phyloP scores from a whole-genome alignment of 2,329 filamentous ascomycete species.

The Aureobasidium sp. region DNA sequence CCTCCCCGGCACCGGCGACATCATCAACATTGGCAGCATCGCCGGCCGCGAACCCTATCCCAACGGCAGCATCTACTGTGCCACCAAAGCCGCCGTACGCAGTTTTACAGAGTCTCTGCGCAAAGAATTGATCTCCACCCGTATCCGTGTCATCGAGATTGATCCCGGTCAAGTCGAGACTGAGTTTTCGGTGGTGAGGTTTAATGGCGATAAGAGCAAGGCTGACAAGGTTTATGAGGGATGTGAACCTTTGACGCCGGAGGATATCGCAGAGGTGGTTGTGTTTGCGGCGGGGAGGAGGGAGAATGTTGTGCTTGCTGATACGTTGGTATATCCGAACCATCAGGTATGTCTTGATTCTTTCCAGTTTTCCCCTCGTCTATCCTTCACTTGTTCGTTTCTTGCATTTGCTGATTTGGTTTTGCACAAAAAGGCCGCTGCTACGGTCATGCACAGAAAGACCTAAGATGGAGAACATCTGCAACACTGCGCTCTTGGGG shows the following conservation, averaged over 20 bases:
- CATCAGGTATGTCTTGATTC: constrained; percentile 61
- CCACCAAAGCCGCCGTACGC: constrained; percentile 80
- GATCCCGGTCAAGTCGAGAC: constrained; percentile 93
- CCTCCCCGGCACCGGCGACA: constrained; percentile 65
- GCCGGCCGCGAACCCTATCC: constrained; percentile 82
- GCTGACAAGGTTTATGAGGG: constrained; percentile 85
- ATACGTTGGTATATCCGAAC: constrained; percentile 78
- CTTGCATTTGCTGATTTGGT: constrained; percentile 16
- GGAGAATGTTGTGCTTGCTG: constrained; percentile 86
- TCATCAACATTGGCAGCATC: constrained; percentile 91
- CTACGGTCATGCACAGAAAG: constrained; percentile 40
- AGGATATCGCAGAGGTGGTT: constrained; percentile 84
- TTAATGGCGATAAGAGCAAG: constrained; percentile 80
- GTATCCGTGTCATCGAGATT: constrained; percentile 77
- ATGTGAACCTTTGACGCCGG: constrained; percentile 74
- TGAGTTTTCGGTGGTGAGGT: constrained; percentile 82
- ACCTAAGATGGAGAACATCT: constrained; percentile 8
- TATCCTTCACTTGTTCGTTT: background rate
- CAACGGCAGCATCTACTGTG: constrained; percentile 86
- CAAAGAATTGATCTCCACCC: constrained; percentile 71
- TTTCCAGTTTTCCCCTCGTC: background rate
- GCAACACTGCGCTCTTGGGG: background rate
- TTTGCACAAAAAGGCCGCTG: constrained; percentile 27
- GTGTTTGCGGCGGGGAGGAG: constrained; percentile 77
- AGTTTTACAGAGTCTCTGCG: constrained; percentile 76